phyloP scores from a whole-genome alignment of 306 rosid species.

The Styphnolobium japonicum region DNA sequence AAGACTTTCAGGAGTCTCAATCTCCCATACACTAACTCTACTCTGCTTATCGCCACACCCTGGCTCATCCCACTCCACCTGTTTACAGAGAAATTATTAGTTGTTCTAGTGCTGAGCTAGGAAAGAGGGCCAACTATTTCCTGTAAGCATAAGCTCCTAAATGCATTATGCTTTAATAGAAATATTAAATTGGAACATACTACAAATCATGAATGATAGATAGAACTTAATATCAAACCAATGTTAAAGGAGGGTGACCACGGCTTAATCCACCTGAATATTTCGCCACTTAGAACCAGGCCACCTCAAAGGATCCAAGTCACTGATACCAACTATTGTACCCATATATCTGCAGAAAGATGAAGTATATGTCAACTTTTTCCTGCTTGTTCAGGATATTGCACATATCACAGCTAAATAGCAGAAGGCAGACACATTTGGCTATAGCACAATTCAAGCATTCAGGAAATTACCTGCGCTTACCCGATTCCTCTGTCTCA shows the following conservation, averaged over 20 bases:
- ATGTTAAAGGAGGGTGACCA: not conserved
- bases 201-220: not conserved
- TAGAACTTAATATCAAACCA: not conserved
- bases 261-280: constrained; percentile 62
- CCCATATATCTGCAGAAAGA: constrained; percentile 82
- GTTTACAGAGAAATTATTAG: not conserved
- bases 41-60: constrained; percentile 93
- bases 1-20: constrained; percentile 95
- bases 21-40: constrained; percentile 93
- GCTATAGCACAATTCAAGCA: not conserved
- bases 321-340: constrained; percentile 72
- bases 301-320: constrained; percentile 95
- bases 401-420: not conserved
- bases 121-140: not conserved
- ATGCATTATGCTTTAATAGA: not conserved
- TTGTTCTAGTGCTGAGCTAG: not conserved
- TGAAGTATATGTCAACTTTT: constrained; percentile 9
- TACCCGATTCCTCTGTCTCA: constrained; percentile 97
- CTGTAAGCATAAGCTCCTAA: not conserved
- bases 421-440: not conserved
- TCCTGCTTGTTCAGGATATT: not conserved
- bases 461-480: constrained; percentile 72
- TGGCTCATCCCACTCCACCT: constrained; percentile 99
- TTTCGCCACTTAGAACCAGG: constrained; percentile 97
- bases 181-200: not conserved